Evolutionary conservation across 2,329 filamentous ascomycete species (phyloP).

Genomic region (Xylaria arbuscula): DNA sequence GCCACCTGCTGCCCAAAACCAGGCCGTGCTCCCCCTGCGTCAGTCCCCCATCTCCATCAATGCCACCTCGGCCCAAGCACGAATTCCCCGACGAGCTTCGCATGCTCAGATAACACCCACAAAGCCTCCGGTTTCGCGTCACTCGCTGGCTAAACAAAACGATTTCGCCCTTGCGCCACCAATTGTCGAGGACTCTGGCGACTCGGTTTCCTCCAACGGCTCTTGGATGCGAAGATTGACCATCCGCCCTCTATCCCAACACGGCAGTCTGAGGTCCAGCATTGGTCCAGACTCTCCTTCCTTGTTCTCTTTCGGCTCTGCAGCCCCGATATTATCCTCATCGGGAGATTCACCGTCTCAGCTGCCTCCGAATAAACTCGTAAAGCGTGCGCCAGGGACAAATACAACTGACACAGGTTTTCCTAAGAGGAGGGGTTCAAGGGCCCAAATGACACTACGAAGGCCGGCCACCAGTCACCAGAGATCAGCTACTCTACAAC

Average conservation of each 20-base stretch:
- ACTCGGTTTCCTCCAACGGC: constrained; percentile 69
- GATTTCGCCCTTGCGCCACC: constrained; percentile 41
- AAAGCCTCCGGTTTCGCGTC: constrained; percentile 55
- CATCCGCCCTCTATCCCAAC: constrained; percentile 71
- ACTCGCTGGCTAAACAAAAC: constrained; percentile 54
- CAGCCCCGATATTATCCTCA: constrained; percentile 69
- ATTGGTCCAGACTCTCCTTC: constrained; percentile 74
- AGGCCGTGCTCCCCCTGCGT: constrained; percentile 50
- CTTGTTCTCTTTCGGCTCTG: constrained; percentile 74
- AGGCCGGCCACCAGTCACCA: constrained; percentile 84
- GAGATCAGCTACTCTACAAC: constrained; percentile 75
- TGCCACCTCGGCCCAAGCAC: constrained; percentile 43
- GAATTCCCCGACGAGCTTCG: constrained; percentile 46
- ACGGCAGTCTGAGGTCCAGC: constrained; percentile 73
- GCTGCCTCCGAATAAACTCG: constrained; percentile 77
- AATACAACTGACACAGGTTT: constrained; percentile 59
- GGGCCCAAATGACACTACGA: constrained; percentile 72
- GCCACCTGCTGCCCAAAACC: constrained; percentile 50
- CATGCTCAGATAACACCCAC: constrained; percentile 56
- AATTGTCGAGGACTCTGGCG: constrained; percentile 60
- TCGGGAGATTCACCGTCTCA: constrained; percentile 55
- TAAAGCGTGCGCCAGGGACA: constrained; percentile 75
- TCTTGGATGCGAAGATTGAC: constrained; percentile 82
- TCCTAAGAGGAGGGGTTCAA: constrained; percentile 61
- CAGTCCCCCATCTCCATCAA: constrained; percentile 35